These are phyloP conservation scores for Chaetomiaceae sp. DNA, from an alignment of 2,329 filamentous ascomycete species.

Conservation along the genomic window DNA sequence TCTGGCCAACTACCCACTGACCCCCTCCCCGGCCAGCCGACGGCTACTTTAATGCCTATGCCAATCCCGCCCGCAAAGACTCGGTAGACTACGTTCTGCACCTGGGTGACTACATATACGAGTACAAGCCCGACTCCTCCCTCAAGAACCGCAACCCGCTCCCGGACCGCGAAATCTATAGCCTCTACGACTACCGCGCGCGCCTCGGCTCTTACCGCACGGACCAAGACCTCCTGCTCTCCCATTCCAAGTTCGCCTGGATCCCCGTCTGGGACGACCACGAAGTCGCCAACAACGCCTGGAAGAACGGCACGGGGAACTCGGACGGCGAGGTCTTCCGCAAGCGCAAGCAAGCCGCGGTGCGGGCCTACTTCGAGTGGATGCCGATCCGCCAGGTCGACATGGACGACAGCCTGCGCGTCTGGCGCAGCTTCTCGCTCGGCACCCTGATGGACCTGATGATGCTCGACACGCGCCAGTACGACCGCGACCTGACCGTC, in stretches of 20 bases:
- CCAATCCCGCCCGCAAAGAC: conserved; percentile 55
- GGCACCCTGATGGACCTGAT: conserved; percentile 63
- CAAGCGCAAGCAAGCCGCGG: conserved; percentile 68
- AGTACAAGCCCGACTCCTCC: conserved; percentile 47
- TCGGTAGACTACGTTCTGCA: conserved; percentile 58
- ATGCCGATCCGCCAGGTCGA: conserved; percentile 54
- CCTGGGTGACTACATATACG: conserved; percentile 62
- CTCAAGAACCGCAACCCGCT: conserved; percentile 47
- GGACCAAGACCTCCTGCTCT: conserved; percentile 55
- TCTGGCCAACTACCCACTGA: no score
- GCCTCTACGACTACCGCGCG: conserved; percentile 56
- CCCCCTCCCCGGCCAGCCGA: no score
- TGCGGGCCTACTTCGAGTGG: conserved; percentile 67
- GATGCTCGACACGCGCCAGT: conserved; percentile 65
- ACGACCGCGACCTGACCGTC: conserved; percentile 61
- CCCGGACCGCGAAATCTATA: conserved; percentile 48
- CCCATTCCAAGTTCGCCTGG: conserved; percentile 56
- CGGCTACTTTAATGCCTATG: conserved; percentile 58
- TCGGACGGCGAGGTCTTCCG: conserved; percentile 65
- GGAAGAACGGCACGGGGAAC: conserved; percentile 62
- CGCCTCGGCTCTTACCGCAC: conserved; percentile 55
- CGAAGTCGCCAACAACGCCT: conserved; percentile 57
- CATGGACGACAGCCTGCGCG: conserved; percentile 64
- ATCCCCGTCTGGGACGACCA: conserved; percentile 64
- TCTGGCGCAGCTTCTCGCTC: conserved; percentile 64